phyloP scores from a whole-genome alignment of 257 asterid species.

The Coffea canephora region DNA sequence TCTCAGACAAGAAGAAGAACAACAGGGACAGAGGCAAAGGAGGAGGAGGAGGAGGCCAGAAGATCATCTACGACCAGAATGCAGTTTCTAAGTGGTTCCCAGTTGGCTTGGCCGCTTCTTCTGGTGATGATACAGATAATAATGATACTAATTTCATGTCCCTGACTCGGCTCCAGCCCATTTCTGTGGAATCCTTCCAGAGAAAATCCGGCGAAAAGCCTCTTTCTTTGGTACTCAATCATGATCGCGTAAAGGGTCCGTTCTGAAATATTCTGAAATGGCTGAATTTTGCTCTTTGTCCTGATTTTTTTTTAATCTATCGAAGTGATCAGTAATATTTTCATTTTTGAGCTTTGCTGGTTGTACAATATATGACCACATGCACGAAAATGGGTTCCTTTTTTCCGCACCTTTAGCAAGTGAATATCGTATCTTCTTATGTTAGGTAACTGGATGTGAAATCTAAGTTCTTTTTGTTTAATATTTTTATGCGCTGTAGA shows the following conservation, averaged over 20 bases:
- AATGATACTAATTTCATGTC: slow-evolving; percentile 27
- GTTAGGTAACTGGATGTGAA: background rate
- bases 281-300: background rate
- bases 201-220: slow-evolving; percentile 25
- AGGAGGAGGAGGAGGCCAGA: background rate
- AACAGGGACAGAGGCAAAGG: background rate
- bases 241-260: slow-evolving; percentile 26
- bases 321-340: background rate
- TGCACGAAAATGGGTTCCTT: background rate
- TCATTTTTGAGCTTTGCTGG: background rate
- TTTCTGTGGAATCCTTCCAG: slow-evolving; percentile 26
- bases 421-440: background rate
- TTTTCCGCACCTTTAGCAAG: background rate
- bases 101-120: slow-evolving; percentile 30
- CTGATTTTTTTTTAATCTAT: background rate
- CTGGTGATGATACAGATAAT: background rate
- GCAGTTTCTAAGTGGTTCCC: slow-evolving; percentile 46
- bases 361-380: background rate
- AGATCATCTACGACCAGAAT: slow-evolving; percentile 23
- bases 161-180: slow-evolving; percentile 30
- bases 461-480: background rate
- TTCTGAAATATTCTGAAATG: background rate
- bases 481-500: slow-evolving; percentile 20
- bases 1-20: slow-evolving; percentile 13
- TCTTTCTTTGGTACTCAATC: slow-evolving; percentile 29